Evolutionary conservation across 306 rosid genomes (phyloP).

Genomic region (Mucuna pruriens): DNA sequence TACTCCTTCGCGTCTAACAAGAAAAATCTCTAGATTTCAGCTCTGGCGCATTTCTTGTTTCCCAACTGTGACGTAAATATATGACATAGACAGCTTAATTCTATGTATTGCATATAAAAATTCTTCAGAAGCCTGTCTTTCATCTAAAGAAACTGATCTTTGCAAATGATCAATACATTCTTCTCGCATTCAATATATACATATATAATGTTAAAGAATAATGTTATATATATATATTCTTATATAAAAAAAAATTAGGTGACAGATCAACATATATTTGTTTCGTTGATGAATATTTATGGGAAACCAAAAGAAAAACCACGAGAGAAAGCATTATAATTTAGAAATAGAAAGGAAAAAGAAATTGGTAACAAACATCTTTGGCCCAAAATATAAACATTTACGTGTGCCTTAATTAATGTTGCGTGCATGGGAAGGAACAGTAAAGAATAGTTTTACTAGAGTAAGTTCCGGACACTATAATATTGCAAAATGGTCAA

Average conservation of each 20-base stretch:
- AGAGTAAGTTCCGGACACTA: not conserved
- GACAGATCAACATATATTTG: no score
- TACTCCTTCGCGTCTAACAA: no score
- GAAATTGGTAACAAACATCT: not conserved
- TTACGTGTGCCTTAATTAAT: not conserved
- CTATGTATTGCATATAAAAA: not conserved
- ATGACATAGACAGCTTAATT: not conserved
- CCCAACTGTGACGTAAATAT: not conserved
- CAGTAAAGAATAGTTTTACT: not conserved
- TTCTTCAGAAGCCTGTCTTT: not conserved
- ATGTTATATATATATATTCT: no score
- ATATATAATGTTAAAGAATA: no score
- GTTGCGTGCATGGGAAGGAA: slow-evolving; percentile 43
- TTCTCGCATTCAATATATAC: no score
- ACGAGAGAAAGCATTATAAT: slow-evolving; percentile 12
- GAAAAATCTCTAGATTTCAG: no score
- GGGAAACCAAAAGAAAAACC: no score
- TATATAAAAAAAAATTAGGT: no score
- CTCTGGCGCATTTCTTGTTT: no score
- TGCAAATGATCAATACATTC: no score
- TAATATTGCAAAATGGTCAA: slow-evolving; percentile 19
- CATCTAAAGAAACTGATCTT: no score
- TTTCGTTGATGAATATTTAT: no score
- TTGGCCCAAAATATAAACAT: not conserved
- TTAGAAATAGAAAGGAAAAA: not conserved